Evolutionary conservation across 768 basidiomycete species (phyloP), one percentile per base, ranked within the genome.

Genomic region (Amanita jacksonii): DNA sequence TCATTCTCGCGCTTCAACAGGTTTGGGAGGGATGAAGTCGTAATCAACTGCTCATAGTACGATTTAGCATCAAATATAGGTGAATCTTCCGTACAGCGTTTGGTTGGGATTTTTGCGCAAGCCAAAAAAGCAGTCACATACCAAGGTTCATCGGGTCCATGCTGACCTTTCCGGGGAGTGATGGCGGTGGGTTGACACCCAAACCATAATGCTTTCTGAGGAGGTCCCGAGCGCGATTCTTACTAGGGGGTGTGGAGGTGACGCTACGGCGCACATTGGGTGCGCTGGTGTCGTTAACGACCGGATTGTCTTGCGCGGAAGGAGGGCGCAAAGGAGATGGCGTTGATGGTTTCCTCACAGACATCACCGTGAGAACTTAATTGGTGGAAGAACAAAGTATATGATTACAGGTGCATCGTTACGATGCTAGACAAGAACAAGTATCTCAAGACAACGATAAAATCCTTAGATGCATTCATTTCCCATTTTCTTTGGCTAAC

Each of bases 181-280:
- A 74, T 3, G 74, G 69, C 9, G 85, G 88, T 24, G 77, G 77
- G 0, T 79, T 81, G n/a, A 85, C 64, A 13, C 80, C 84, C 20
- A 93, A 62, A 4, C 88, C 87, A 70, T 93, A 93, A 55, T 93
- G 89, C 51, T 86, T 88, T 54, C 90, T 69, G 41, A 92, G 55
- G 38, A 91, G 58, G 57, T 90, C 86, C 51, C 82, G 70, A 9
- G 88, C 88, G 12, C 80, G 68, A 15, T 72, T 66, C 53, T 78
- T 80, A 16, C 60, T 62, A 2, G 57, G 58, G 24, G 66, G 65
- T 20, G 62, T 58, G 31, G 64, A 56, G 1, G 62, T 52, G 9
- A 60, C 47, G 23, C 57, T 49, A 24, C 57, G 54, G 18, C 62
- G 57, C 32, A 45, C 13, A 48, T 46, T 19, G 23, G 47, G 12